Conservation (phyloP, 345 rosid genomes). For the Balakata baccata region DNA sequence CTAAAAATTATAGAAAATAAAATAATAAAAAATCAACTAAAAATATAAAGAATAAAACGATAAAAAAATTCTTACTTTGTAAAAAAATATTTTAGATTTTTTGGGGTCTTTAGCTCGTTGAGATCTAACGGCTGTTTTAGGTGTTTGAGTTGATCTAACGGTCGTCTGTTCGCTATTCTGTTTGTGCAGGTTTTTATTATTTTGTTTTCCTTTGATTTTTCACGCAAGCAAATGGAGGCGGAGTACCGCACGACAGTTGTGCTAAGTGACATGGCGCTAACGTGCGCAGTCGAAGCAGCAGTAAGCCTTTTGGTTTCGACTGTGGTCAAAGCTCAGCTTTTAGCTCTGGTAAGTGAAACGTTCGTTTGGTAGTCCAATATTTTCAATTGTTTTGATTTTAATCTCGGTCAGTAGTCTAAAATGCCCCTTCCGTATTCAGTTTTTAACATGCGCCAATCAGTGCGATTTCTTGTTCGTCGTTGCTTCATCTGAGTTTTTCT, state of each 20-base stretch:
- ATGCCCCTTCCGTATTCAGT: too few species aligned
- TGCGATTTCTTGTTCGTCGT: neutral
- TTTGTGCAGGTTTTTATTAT: slow-evolving; percentile 11
- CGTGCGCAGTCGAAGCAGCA: slow-evolving; percentile 50
- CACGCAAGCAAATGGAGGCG: slow-evolving; percentile 32
- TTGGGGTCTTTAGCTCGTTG: neutral
- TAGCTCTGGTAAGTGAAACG: slow-evolving; percentile 33
- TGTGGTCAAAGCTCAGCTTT: slow-evolving; percentile 36
- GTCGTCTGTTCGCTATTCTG: slow-evolving; percentile 1
- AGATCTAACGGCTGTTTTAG: slow-evolving; percentile 33
- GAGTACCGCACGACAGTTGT: slow-evolving; percentile 30
- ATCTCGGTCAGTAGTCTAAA: neutral
- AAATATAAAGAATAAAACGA: too few species aligned
- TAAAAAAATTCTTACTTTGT: too few species aligned
- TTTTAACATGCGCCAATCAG: slow-evolving; percentile 2
- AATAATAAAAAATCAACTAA: too few species aligned
- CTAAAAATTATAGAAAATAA: too few species aligned
- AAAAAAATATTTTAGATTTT: neutral
- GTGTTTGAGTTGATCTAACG: slow-evolving; percentile 27
- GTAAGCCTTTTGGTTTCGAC: slow-evolving; percentile 39
- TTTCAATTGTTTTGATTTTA: too few species aligned
- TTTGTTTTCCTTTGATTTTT: neutral
- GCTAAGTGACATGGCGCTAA: slow-evolving; percentile 35
- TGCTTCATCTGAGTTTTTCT: neutral
- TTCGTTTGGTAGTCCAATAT: too few species aligned